phyloP scores from a whole-genome alignment of 306 rosid species.

The Adenanthera pavonina region DNA sequence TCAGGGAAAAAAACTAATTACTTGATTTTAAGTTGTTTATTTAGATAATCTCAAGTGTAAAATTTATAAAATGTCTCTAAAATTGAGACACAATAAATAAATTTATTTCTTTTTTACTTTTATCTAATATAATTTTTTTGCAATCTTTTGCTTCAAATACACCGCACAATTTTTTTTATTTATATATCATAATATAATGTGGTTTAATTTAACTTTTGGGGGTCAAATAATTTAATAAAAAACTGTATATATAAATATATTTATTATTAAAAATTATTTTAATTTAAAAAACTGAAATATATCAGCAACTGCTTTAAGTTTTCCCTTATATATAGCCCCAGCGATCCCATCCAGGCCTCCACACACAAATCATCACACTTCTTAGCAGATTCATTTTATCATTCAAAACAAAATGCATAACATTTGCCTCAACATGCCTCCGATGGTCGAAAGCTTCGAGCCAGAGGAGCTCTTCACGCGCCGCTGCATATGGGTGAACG shows the following conservation, averaged over 20 bases:
- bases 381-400: not conserved
- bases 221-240: not conserved
- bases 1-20: not conserved
- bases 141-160: not conserved
- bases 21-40: not conserved
- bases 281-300: not conserved
- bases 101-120: not conserved
- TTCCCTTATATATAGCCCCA: constrained; percentile 52
- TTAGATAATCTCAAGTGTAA: not conserved
- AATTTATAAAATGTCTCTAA: not conserved
- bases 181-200: not conserved
- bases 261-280: not conserved
- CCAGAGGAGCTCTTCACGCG: constrained; percentile 54
- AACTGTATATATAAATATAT: too few relatives aligned
- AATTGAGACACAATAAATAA: not conserved
- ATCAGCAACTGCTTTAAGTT: not conserved
- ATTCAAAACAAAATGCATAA: constrained; percentile 34
- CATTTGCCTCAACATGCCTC: constrained; percentile 53
- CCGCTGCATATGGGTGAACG: constrained; percentile 76
- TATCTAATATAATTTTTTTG: too few relatives aligned
- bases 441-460: constrained; percentile 46
- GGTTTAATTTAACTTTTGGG: not conserved
- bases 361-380: constrained; percentile 12
- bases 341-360: constrained; percentile 35
- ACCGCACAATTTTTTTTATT: too few relatives aligned